Evolutionary conservation across 2,329 filamentous ascomycete genomes (phyloP).

Genomic region (Dendrostoma leiphaemia): DNA sequence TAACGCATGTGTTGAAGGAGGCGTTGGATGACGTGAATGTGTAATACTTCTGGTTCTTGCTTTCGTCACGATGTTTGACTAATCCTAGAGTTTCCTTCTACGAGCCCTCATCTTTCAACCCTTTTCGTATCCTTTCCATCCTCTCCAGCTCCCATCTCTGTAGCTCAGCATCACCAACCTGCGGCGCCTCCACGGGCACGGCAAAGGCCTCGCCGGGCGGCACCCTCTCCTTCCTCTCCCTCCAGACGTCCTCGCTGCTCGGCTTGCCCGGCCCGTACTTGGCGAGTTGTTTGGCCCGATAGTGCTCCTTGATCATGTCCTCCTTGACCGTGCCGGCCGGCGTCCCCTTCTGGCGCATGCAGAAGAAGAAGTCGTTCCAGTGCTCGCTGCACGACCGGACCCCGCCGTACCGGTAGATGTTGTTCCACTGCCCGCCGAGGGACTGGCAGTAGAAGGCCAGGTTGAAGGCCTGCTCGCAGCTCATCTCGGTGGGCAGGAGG

Average conservation of each 20-base stretch:
- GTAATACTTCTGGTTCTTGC: too few relatives aligned
- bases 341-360: conserved; percentile 78
- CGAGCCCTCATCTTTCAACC: conserved; percentile 22
- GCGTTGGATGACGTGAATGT: too few relatives aligned
- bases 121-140: conserved; percentile 33
- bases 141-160: conserved; percentile 34
- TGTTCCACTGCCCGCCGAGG: conserved; percentile 85
- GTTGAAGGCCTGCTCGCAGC: conserved; percentile 88
- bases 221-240: conserved; percentile 64
- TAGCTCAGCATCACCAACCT: conserved; percentile 43
- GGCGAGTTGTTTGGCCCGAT: conserved; percentile 62
- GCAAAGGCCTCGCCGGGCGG: conserved; percentile 44
- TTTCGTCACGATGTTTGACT: too few relatives aligned
- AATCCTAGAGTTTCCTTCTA: background rate
- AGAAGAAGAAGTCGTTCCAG: conserved; percentile 97
- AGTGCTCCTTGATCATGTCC: conserved; percentile 63
- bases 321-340: conserved; percentile 54
- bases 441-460: conserved; percentile 91
- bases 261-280: conserved; percentile 62
- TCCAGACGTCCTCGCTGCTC: conserved; percentile 91
- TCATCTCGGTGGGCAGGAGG: conserved; percentile 78
- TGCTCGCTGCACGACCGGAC: conserved; percentile 77
- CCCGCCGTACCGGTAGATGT: conserved; percentile 82
- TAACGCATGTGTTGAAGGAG: too few relatives aligned
- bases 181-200: conserved; percentile 35